Base-by-base conservation (phyloP, 345 rosid genomes). In the Salix dunnii region DNA sequence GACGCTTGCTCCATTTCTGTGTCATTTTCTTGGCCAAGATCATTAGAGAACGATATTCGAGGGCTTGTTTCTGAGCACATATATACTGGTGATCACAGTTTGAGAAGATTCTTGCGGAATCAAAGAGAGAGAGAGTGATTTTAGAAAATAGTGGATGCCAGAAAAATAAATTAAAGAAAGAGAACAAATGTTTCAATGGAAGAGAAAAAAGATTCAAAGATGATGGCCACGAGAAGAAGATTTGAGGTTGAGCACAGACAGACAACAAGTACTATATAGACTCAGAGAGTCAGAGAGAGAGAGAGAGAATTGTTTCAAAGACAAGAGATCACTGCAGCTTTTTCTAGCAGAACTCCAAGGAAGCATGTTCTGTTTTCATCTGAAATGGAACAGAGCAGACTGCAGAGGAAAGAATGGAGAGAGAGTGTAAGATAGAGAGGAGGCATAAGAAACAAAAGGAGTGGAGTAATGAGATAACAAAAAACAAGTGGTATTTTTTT, bases 31-130 rank as follows among this genome's bases (percentile, higher is more conserved):
- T 73, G 91, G 79, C 73, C 79, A 1, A 85, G 86, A 82, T 90
- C 92, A 18, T 79, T 77, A 10, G 94, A 90, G 74, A 90, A 89
- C 2, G 93, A 90, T 2, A 87, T 70, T 68, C 92, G 83, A 70
- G 90, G 90, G 74, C 87, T 82, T 51, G 90, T 84, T 74, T 88
- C 90, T 5, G 92, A 76, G 78, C 89, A 90, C 90, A 91, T 33
- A 33, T 33, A 33, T 87, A 21, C 72, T 81, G 35, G 62, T 42
- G 36, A 40, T 28, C 55, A 3, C 7, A 63, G 60, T 58, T 46
- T 25, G n/a, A 46, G 67, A 28, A 63, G 67, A 28, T 49, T 55
- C 17, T 5, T 14, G 5, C 16, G 12, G 46, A 6, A 16, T 16
- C 42, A 16, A 25, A 2, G 35, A 35, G 27, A 20, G 35, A 35